These are phyloP conservation scores for Aspergillus indologenus DNA, from an alignment of 495 filamentous ascomycete species.

Conservation along the genomic window DNA sequence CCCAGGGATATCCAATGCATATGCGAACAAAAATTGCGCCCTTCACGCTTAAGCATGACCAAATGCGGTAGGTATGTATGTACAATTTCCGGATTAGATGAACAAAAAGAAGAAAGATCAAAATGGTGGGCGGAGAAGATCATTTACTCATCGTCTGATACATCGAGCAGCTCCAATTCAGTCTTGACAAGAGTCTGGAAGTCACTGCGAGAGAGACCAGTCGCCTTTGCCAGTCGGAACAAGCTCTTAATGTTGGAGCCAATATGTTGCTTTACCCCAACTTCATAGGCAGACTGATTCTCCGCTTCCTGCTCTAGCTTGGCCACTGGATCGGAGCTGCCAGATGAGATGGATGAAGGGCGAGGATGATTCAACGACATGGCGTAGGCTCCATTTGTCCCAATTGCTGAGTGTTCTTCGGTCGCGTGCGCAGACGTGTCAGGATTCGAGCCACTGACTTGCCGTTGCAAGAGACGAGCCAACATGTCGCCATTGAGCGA, in stretches of 20 bases:
- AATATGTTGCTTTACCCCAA: constrained; percentile 86
- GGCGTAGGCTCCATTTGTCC: constrained; percentile 22
- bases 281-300: constrained; percentile 64
- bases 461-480: constrained; percentile 34
- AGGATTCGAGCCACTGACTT: constrained; percentile 21
- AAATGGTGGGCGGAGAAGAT: not conserved
- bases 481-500: constrained; percentile 53
- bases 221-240: constrained; percentile 72
- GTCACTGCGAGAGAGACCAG: constrained; percentile 77
- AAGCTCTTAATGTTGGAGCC: constrained; percentile 84
- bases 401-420: constrained; percentile 9
- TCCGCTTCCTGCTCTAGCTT: constrained; percentile 64
- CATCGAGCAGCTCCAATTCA: constrained; percentile 72
- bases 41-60: constrained; percentile 15
- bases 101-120: constrained; percentile 6
- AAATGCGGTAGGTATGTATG: constrained; percentile 8
- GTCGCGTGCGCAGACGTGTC: constrained; percentile 23
- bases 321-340: constrained; percentile 58
- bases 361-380: constrained; percentile 41
- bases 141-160: constrained; percentile 66
- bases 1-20: constrained; percentile 4
- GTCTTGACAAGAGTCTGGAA: constrained; percentile 78
- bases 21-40: constrained; percentile 8
- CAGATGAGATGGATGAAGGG: constrained; percentile 50
- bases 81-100: constrained; percentile 3